phyloP scores from a whole-genome alignment of 768 basidiomycete genomes.

The Termitomyces heimii region DNA sequence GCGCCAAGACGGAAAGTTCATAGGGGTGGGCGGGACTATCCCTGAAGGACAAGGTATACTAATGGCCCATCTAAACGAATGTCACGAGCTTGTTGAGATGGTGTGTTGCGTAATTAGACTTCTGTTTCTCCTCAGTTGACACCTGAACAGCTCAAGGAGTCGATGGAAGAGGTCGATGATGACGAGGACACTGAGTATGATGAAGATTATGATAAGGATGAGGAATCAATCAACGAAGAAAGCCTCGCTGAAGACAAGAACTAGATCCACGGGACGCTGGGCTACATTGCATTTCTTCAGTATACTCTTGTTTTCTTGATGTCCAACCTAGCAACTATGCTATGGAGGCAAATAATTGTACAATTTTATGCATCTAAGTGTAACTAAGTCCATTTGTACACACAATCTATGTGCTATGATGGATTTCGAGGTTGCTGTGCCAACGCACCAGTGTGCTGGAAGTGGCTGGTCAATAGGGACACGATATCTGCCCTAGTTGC shows the following conservation, averaged over 20 bases:
- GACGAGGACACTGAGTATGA: conserved; percentile 45
- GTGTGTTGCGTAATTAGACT: conserved; percentile 30
- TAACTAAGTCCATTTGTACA: background rate
- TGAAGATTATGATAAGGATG: conserved; percentile 20
- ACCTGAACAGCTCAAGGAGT: conserved; percentile 59
- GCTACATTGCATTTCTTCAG: background rate
- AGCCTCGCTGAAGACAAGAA: background rate
- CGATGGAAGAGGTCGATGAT: conserved; percentile 68
- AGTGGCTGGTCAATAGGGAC: conserved; percentile 49
- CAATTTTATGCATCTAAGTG: background rate
- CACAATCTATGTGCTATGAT: conserved; percentile 6
- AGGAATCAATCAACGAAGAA: conserved; percentile 11
- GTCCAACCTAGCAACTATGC: background rate
- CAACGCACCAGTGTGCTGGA: conserved; percentile 45
- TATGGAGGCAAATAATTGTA: conserved; percentile 5
- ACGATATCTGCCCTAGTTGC: conserved; percentile 67
- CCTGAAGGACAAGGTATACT: conserved; percentile 97
- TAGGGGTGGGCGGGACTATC: conserved; percentile 80
- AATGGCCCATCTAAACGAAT: conserved; percentile 93
- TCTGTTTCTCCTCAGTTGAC: background rate
- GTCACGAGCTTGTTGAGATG: conserved; percentile 95
- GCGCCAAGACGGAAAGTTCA: conserved; percentile 90
- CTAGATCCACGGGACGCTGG: background rate
- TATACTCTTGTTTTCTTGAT: background rate
- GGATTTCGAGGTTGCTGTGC: conserved; percentile 9